Percentiles rank a stretch among this genome's conserved stretches.
phyloP scores from a whole-genome alignment of 768 basidiomycete species.

The Pholiota conissans region DNA sequence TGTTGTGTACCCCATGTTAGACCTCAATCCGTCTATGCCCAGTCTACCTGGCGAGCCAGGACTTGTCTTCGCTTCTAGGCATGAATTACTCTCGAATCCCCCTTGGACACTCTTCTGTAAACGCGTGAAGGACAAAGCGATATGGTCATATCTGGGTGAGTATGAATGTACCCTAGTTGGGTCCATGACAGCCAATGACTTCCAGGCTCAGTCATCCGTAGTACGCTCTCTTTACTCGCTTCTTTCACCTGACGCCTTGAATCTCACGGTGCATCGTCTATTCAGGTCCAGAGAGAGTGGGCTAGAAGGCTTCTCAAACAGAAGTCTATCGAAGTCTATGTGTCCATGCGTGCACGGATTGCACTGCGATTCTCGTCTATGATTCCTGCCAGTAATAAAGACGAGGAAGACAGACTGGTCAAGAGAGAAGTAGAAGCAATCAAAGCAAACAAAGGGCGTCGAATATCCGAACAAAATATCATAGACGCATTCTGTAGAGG shows the following conservation, averaged over 20 bases:
- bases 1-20: constrained; percentile 19
- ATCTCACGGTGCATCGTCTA: background rate
- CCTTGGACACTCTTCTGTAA: constrained; percentile 24
- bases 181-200: constrained; percentile 19
- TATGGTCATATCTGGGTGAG: constrained; percentile 29
- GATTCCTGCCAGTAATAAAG: constrained; percentile 13
- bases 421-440: constrained; percentile 12
- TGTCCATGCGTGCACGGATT: constrained; percentile 24
- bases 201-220: constrained; percentile 6
- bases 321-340: constrained; percentile 17
- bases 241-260: background rate
- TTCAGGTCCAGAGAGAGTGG: constrained; percentile 14
- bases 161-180: constrained; percentile 21
- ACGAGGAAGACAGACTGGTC: constrained; percentile 8
- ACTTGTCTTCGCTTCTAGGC: constrained; percentile 22
- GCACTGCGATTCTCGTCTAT: constrained; percentile 15
- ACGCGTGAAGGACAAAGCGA: background rate
- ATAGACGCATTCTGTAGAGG: constrained; percentile 25
- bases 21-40: constrained; percentile 23
- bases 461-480: constrained; percentile 7
- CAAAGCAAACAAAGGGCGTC: constrained; percentile 1
- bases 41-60: constrained; percentile 22
- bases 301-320: constrained; percentile 8
- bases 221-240: constrained; percentile 2
- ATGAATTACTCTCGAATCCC: constrained; percentile 16